phyloP scores from a whole-genome alignment of 1,139 yeast genomes.

The Nakaseomyces delphensis region DNA sequence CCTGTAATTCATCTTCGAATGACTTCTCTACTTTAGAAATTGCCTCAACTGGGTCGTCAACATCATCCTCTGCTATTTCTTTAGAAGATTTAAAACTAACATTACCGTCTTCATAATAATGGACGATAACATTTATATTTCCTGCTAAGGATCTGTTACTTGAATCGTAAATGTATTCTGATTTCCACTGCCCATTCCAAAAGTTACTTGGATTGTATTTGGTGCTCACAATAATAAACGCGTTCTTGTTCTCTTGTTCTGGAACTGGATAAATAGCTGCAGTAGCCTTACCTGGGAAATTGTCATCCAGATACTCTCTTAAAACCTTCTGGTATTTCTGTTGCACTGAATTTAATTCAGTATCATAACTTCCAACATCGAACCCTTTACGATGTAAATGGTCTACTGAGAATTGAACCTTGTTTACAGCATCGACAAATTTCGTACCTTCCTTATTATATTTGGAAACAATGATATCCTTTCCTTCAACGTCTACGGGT shows the following conservation, averaged over 20 bases:
- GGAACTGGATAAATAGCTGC: constrained; percentile 34
- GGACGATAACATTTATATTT: constrained; percentile 59
- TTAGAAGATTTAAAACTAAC: constrained; percentile 63
- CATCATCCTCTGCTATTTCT: constrained; percentile 28
- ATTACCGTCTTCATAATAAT: constrained; percentile 93
- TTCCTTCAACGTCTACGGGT: constrained; percentile 34
- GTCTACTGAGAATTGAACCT: constrained; percentile 55
- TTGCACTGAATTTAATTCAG: constrained; percentile 16
- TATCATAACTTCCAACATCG: constrained; percentile 41
- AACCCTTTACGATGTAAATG: constrained; percentile 39
- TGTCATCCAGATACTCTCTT: constrained; percentile 35
- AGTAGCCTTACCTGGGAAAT: constrained; percentile 38
- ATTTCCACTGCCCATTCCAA: constrained; percentile 87
- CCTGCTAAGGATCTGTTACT: constrained; percentile 41
- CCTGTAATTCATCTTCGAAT: constrained; percentile 52
- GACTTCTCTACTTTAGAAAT: constrained; percentile 54
- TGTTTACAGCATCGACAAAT: constrained; percentile 41
- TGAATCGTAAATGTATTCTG: constrained; percentile 45
- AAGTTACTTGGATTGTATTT: constrained; percentile 67
- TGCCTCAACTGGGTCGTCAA: constrained; percentile 35
- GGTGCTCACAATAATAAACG: constrained; percentile 59
- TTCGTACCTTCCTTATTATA: constrained; percentile 41
- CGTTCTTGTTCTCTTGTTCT: constrained; percentile 40
- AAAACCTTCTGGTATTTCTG: constrained; percentile 19
- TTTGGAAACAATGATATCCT: constrained; percentile 36